These are phyloP conservation scores for Yamadazyma paraphyllophila DNA, from an alignment of 805 yeast genomes.

Conservation along the genomic window DNA sequence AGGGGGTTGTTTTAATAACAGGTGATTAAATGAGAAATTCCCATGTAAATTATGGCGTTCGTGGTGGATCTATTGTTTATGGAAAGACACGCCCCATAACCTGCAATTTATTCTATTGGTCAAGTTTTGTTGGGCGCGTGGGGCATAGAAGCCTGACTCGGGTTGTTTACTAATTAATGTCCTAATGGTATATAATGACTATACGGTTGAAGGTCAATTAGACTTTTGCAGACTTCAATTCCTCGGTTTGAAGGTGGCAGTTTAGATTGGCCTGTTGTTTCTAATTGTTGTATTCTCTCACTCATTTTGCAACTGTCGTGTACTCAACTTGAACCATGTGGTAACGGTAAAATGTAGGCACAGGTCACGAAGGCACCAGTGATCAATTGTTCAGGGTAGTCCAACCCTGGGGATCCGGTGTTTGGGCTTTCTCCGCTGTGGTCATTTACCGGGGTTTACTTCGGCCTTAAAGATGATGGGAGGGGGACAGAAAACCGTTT, in stretches of 20 bases:
- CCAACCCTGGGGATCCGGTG: neutral
- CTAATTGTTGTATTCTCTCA: neutral
- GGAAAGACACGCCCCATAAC: neutral
- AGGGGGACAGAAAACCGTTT: neutral
- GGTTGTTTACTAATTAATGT: no score
- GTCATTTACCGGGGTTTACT: neutral
- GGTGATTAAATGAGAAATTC: slow-evolving; percentile 2
- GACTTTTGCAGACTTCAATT: neutral
- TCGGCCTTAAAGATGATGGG: neutral
- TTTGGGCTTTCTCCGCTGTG: neutral
- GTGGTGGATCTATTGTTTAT: neutral
- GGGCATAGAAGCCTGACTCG: neutral
- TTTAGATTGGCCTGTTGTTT: neutral
- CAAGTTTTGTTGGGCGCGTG: neutral
- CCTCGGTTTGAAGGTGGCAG: neutral
- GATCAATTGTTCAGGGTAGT: no score
- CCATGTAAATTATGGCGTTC: slow-evolving; percentile 2
- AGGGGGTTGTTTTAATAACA: neutral
- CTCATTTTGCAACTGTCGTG: neutral
- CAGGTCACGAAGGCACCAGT: no score
- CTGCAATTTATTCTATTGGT: neutral
- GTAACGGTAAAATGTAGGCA: neutral
- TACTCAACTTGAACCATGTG: neutral
- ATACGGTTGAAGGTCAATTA: neutral
- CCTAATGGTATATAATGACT: no score